Conservation (phyloP, 2,329 filamentous ascomycete species). For the Colletotrichum higginsianum region DNA sequence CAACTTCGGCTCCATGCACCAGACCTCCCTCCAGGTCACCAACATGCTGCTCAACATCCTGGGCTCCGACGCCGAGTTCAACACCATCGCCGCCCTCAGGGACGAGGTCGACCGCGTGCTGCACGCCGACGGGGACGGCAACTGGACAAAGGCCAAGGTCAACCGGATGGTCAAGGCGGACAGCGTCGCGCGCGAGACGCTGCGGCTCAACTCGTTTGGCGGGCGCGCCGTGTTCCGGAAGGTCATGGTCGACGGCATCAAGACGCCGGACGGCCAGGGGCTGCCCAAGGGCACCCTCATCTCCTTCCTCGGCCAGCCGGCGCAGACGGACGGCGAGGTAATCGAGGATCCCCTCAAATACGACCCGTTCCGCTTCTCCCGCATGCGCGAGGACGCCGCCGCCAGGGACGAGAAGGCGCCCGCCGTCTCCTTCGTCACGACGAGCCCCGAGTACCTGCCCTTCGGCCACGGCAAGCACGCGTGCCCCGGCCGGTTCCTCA, state of each 20-base stretch:
- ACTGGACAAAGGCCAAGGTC: constrained; percentile 58
- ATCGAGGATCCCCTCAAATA: constrained; percentile 55
- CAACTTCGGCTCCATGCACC: constrained; percentile 58
- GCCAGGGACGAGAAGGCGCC: constrained; percentile 42
- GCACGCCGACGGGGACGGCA: constrained; percentile 41
- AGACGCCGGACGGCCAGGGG: constrained; percentile 50
- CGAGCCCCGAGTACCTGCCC: constrained; percentile 48
- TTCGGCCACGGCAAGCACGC: constrained; percentile 56
- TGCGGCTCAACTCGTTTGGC: constrained; percentile 54
- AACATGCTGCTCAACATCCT: constrained; percentile 58
- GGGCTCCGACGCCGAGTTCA: constrained; percentile 52
- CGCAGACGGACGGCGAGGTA: constrained; percentile 49
- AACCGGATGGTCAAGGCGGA: constrained; percentile 56
- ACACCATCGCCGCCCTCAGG: constrained; percentile 55
- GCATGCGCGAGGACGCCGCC: constrained; percentile 50
- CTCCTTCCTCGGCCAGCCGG: constrained; percentile 51
- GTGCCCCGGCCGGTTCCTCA: constrained; percentile 50
- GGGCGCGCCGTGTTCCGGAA: constrained; percentile 49
- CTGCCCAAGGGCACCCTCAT: constrained; percentile 52
- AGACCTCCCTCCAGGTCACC: constrained; percentile 56
- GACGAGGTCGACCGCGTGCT: constrained; percentile 55
- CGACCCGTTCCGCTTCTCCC: constrained; percentile 60
- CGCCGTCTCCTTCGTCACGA: constrained; percentile 50
- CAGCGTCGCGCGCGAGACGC: constrained; percentile 60
- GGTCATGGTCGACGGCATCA: constrained; percentile 48